A percentile compares a stretch with the other conserved stretches of the same genome.
These are phyloP conservation scores for Colletotrichum musicola DNA, from an alignment of 2,329 filamentous ascomycete species.

Conservation along the genomic window DNA sequence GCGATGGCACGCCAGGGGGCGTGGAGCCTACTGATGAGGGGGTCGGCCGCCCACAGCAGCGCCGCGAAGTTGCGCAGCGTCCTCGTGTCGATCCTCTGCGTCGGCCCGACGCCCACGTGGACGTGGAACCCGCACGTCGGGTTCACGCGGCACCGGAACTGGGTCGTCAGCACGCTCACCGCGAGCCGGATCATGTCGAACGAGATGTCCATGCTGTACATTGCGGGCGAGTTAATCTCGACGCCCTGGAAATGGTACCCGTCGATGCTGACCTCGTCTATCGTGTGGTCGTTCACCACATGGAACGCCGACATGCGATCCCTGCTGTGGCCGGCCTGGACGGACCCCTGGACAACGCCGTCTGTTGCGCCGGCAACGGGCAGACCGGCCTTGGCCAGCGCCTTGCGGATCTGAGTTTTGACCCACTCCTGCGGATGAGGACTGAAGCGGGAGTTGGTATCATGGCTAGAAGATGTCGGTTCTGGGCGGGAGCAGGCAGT, in stretches of 20 bases:
- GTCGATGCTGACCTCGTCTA: constrained; percentile 24
- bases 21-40: constrained; percentile 51
- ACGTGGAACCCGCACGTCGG: constrained; percentile 51
- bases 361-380: constrained; percentile 7
- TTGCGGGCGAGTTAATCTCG: constrained; percentile 51
- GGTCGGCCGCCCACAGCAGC: constrained; percentile 53
- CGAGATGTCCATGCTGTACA: constrained; percentile 46
- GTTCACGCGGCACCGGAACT: constrained; percentile 50
- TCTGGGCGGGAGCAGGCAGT: no score
- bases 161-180: constrained; percentile 48
- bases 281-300: constrained; percentile 13
- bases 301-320: constrained; percentile 18
- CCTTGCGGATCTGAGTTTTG: neutral
- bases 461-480: no score
- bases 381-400: constrained; percentile 27
- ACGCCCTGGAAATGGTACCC: constrained; percentile 43
- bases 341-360: constrained; percentile 5
- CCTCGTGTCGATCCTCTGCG: constrained; percentile 45
- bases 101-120: constrained; percentile 51
- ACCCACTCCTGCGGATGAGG: neutral
- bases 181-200: constrained; percentile 47
- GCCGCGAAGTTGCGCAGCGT: constrained; percentile 47
- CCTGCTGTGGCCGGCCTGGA: constrained; percentile 23
- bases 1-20: constrained; percentile 46
- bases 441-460: no score